Conservation (phyloP, 1,284 basidiomycete species). For the Ceratobasidium sp. region DNA sequence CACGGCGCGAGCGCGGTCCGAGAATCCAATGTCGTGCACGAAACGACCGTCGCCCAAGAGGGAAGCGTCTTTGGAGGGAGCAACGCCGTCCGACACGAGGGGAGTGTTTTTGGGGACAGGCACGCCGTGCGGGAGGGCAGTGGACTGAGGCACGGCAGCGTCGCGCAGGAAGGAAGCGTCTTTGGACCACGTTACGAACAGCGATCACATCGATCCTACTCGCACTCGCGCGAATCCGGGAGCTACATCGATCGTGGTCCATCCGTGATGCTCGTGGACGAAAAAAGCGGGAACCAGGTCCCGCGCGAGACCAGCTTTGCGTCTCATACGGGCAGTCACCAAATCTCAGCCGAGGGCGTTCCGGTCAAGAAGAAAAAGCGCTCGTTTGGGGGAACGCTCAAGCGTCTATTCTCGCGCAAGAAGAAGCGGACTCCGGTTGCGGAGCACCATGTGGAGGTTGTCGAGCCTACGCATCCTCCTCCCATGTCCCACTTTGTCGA, state of each 20-base stretch:
- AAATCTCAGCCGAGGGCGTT: not conserved
- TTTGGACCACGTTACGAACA: no score
- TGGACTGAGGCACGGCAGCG: not conserved
- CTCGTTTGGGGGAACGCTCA: slow-evolving; percentile 24
- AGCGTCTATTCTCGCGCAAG: slow-evolving; percentile 31
- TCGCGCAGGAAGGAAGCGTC: not conserved
- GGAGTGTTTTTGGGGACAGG: no score
- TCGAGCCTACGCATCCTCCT: not conserved
- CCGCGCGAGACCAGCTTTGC: slow-evolving; percentile 19
- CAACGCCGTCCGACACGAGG: no score
- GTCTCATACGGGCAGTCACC: slow-evolving; percentile 27
- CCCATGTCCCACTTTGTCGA: slow-evolving; percentile 4
- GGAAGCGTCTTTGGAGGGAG: no score
- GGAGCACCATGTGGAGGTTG: no score
- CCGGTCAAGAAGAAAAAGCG: slow-evolving; percentile 33
- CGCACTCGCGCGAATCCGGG: not conserved
- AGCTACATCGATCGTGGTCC: slow-evolving; percentile 13
- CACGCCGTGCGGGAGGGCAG: not conserved
- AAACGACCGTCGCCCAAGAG: no score
- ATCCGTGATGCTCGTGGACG: slow-evolving; percentile 14
- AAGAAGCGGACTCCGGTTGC: slow-evolving; percentile 13
- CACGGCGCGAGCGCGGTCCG: no score
- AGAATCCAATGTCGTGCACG: no score
- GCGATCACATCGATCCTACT: not conserved
- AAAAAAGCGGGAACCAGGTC: slow-evolving; percentile 20